A percentile compares a stretch with the other conserved stretches of the same genome.
Conservation (phyloP, 306 rosid species). For the Oxytropis ochrocephala region DNA sequence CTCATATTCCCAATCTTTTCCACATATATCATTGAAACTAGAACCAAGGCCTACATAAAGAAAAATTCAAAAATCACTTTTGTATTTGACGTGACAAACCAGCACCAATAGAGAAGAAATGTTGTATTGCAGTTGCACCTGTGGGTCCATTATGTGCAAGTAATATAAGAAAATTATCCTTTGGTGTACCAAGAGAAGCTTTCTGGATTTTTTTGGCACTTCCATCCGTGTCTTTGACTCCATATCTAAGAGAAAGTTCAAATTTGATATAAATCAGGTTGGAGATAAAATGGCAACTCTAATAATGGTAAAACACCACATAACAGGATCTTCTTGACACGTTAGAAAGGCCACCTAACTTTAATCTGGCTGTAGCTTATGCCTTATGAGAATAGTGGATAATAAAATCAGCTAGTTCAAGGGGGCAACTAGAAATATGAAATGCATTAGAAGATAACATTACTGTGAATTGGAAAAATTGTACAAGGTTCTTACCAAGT, state of each 20-base stretch:
- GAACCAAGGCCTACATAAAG: conserved; percentile 79
- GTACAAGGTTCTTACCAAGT: not conserved
- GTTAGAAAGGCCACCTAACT: conserved; percentile 12
- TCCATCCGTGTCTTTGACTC: conserved; percentile 51
- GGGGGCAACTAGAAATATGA: not conserved
- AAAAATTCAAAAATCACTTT: conserved; percentile 19
- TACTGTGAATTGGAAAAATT: not conserved
- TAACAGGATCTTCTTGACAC: conserved; percentile 12
- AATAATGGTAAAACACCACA: not conserved
- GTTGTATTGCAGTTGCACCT: conserved; percentile 30
- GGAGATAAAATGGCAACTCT: conserved; percentile 9
- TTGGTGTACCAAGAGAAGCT: conserved; percentile 57
- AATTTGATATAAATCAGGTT: conserved; percentile 6
- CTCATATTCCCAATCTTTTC: conserved; percentile 72
- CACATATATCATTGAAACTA: conserved; percentile 73
- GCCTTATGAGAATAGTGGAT: conserved; percentile 1
- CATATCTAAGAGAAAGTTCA: conserved; percentile 30
- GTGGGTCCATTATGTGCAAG: conserved; percentile 92
- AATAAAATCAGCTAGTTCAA: not conserved
- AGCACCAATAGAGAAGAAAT: not conserved
- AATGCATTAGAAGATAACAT: not conserved
- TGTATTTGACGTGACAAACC: not conserved
- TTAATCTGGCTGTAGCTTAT: not conserved
- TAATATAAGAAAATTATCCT: conserved; percentile 51
- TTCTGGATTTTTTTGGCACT: conserved; percentile 70